Evolutionary conservation across 1,284 basidiomycete species (phyloP), one percentile per base, ranked within the genome.

Genomic region (Tilletia walkeri): DNA sequence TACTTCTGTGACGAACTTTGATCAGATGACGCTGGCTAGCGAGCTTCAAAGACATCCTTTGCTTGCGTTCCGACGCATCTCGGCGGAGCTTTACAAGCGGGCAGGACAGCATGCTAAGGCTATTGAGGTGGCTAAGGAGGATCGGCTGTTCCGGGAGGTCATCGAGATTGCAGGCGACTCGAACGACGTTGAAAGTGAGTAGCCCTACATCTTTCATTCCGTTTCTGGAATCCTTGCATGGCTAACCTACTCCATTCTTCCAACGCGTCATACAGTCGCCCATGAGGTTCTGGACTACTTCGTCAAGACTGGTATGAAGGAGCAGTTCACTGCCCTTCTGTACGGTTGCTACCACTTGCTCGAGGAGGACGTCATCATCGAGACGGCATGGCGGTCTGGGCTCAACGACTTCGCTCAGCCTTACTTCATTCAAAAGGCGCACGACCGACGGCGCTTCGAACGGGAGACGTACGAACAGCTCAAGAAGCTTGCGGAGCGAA

Each of bases 1-100:
- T 74, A 95, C 98, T 85, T 94, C 93, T 84, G 95, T 95, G 81
- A 94, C 98, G 85, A 97, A 96, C 86, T 99, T 97, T 87, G 93
- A 99, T 85, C 93, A 93, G 74, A 89, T 95, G 75, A 88, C 87
- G 65, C 89, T 99, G 39, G 95, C 96, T 2, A 88, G 89, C 78
- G 89, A 92, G 65, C 85, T 99, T 71, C 93, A 97, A 85, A 89
- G 89, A 77, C 95, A 98, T 83, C 92, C 92, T 71, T 87, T 99
- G 56, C 88, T 99, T 49, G 96, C 99, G 84, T 99, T 99, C 89
- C 88, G 96, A 12, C 73, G 79, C 10, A 75, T 99, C 38, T 95
- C 96, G 24, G 94, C 95, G 45, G 92, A 98, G 83, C 86, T 99
- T 49, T 99, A 97, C 89, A 94, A 96, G 88, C 96, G 97, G 90